These are phyloP conservation scores for Aegilops bicornis DNA, from an alignment of 176 grass and related monocot species.

Conservation along the genomic window DNA sequence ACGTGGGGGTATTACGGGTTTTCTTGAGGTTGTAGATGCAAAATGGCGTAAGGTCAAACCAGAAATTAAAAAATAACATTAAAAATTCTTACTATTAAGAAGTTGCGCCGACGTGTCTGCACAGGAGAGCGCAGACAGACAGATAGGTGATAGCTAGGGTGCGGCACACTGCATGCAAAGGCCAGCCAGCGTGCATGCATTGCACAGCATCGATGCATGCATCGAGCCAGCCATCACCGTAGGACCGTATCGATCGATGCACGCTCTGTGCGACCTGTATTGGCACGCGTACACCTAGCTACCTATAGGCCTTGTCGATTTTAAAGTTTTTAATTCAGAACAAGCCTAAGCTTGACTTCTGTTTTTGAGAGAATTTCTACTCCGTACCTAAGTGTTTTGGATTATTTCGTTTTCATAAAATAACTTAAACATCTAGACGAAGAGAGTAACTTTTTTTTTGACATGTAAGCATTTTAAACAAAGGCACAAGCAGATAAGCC, in stretches of 20 bases:
- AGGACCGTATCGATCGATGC: conserved; percentile 18
- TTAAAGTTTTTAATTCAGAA: too few relatives aligned
- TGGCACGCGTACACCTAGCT: conserved; percentile 6
- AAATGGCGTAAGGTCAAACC: neutral
- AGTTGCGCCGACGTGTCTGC: conserved; percentile 14
- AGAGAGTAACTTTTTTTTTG: too few relatives aligned
- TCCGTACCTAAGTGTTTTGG: too few relatives aligned
- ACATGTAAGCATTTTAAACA: too few relatives aligned
- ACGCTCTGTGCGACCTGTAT: conserved; percentile 1
- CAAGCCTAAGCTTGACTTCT: too few relatives aligned
- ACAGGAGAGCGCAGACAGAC: neutral
- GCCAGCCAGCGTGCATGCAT: neutral
- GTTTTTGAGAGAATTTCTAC: too few relatives aligned
- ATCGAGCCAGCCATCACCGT: neutral
- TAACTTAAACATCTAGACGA: too few relatives aligned
- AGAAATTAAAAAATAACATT: neutral
- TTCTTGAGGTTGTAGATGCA: neutral
- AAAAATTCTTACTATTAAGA: neutral
- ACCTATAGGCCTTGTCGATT: neutral
- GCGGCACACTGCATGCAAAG: conserved; percentile 5
- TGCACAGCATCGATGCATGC: neutral
- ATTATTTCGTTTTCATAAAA: too few relatives aligned
- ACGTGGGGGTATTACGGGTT: neutral
- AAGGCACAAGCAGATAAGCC: too few relatives aligned
- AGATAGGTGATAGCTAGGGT: conserved; percentile 27